Evolutionary conservation across 1,139 yeast genomes (phyloP).

Genomic region (Diutina pseudorugosa): DNA sequence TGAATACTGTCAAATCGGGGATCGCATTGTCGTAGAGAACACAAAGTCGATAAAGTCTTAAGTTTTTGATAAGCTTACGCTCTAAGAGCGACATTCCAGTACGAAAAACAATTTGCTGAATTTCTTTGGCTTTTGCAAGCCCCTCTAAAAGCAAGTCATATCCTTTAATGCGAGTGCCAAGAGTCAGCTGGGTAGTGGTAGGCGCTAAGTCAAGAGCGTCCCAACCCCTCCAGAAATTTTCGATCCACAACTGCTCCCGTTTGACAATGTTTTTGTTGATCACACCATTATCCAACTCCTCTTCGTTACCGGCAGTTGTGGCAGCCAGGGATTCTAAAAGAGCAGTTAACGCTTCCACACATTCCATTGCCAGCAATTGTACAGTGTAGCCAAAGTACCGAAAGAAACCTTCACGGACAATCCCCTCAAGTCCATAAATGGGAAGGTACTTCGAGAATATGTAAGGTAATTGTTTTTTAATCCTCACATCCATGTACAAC

Average conservation of each 20-base stretch:
- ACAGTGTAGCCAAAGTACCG: conserved; percentile 83
- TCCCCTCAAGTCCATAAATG: conserved; percentile 70
- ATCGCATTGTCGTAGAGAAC: conserved; percentile 63
- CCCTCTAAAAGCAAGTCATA: conserved; percentile 59
- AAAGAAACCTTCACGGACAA: conserved; percentile 76
- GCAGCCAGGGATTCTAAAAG: conserved; percentile 43
- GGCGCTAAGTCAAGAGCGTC: conserved; percentile 59
- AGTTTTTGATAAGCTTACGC: conserved; percentile 64
- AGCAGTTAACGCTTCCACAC: conserved; percentile 81
- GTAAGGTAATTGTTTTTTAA: conserved; percentile 61
- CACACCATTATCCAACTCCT: not conserved
- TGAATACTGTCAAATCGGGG: conserved; percentile 66
- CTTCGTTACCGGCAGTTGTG: conserved; percentile 5
- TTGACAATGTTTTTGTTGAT: conserved; percentile 32
- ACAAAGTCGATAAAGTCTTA: conserved; percentile 73
- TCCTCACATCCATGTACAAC: conserved; percentile 76
- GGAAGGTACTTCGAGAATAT: conserved; percentile 64
- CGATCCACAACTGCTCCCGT: conserved; percentile 67
- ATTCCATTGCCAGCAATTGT: conserved; percentile 83
- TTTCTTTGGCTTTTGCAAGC: conserved; percentile 62
- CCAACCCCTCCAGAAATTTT: conserved; percentile 92
- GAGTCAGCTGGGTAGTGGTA: conserved; percentile 9
- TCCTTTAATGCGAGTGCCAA: conserved; percentile 25
- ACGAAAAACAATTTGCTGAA: conserved; percentile 76
- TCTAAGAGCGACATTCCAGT: conserved; percentile 87